Evolutionary conservation across 768 basidiomycete species (phyloP), one percentile per base, ranked within the genome.

Genomic region (Calocera viscosa): DNA sequence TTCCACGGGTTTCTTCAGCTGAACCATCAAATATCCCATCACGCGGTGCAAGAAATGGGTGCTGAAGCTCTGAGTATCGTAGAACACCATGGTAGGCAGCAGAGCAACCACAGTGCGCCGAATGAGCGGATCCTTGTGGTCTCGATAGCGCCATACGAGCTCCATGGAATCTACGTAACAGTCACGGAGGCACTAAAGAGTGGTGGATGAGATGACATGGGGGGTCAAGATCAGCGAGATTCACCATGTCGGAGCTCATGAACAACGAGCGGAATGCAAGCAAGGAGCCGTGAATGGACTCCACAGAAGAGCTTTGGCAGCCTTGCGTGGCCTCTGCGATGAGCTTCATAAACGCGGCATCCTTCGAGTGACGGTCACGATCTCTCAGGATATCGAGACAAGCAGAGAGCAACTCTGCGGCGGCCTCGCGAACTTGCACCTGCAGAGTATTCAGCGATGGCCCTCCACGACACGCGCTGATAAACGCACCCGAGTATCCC

Each of bases 21-120:
- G 90, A 2, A 85, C 86, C 33, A 95, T 78, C 1, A 99, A 83
- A 77, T 94, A 91, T 0, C 83, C 87, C 96, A 99, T 98, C 12
- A 91, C 86, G 75, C 90, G 89, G 78, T 95, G 91, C 10, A 98
- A 82, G 74, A 91, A 94, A 74, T 90, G 88, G 71, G 90, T 88
- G 47, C 87, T 87, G 72, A 99, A 99, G 0, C 88, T 91, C 74
- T 90, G 86, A 1, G 91, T 91, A 73, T 98, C 93, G 75, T 97
- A 99, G 1, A 88, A 87, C 26, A 94, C 95, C 69, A 98, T 84
- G 2, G 91, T 90, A 0, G 96, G 95, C 49, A 99, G 94, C 73
- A 99, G 85, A 8, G 90, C 89, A 73, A 98, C 94, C 68, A 98
- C 94, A 79, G 92, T 93, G 76, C 91, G 90, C 49, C 93, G 86